A percentile compares a stretch with the other conserved stretches of the same genome.
Evolutionary conservation across 257 asterid species (phyloP).

Genomic region (Phtheirospermum japonicum): DNA sequence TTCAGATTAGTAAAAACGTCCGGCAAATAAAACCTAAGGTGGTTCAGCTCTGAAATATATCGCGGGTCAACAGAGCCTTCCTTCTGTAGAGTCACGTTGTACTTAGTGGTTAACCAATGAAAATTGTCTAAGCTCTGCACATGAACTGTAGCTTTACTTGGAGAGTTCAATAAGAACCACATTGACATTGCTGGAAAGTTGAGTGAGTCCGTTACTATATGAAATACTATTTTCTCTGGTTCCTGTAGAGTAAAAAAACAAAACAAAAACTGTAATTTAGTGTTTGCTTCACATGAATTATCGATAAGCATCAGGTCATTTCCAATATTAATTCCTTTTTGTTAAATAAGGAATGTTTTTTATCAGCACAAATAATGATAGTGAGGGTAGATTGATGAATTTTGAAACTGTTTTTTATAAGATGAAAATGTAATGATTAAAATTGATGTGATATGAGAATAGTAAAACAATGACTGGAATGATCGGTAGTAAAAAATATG

Average conservation of each 20-base stretch:
- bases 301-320: constrained; percentile 15
- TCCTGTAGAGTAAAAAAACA: constrained; percentile 48
- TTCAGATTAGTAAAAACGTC: constrained; percentile 70
- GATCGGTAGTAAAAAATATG: too few species aligned
- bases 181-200: constrained; percentile 78
- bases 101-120: constrained; percentile 57
- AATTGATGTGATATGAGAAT: too few species aligned
- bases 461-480: too few species aligned
- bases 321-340: not conserved
- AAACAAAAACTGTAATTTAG: not conserved
- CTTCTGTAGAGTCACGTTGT: constrained; percentile 45
- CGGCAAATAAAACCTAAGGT: constrained; percentile 88
- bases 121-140: constrained; percentile 63
- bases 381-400: not conserved
- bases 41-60: constrained; percentile 71
- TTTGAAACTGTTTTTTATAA: too few species aligned
- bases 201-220: constrained; percentile 77
- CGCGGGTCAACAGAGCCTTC: constrained; percentile 65
- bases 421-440: too few species aligned
- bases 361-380: constrained; percentile 1
- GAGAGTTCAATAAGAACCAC: constrained; percentile 93
- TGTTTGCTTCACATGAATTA: not conserved
- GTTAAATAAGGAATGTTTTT: not conserved
- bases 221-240: constrained; percentile 72
- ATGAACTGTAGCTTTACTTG: constrained; percentile 64